phyloP scores from a whole-genome alignment of 805 yeast genomes.

The Ogataea thermomethanolica region DNA sequence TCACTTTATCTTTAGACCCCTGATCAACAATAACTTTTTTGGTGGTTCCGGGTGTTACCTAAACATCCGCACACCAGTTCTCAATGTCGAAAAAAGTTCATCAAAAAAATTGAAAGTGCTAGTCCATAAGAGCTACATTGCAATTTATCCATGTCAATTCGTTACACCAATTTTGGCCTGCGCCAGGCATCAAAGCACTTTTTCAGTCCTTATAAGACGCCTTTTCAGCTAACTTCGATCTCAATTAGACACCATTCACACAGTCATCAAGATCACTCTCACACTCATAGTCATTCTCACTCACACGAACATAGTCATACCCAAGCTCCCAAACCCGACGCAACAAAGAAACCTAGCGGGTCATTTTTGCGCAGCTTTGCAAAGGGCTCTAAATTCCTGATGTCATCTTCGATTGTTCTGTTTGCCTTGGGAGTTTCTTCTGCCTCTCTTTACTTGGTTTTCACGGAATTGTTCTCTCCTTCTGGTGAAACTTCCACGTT shows the following conservation, averaged over 20 bases:
- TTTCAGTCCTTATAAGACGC: background rate
- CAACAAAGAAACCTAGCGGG: constrained; percentile 29
- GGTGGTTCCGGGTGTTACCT: background rate
- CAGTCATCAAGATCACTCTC: constrained; percentile 4
- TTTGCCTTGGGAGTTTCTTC: constrained; percentile 70
- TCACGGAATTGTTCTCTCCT: constrained; percentile 80
- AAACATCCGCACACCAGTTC: constrained; percentile 3
- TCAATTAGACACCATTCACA: constrained; percentile 6
- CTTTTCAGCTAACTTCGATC: background rate
- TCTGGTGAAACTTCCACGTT: constrained; percentile 90
- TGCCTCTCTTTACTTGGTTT: constrained; percentile 65
- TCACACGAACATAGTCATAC: constrained; percentile 8
- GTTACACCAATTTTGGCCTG: background rate
- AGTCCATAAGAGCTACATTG: too few relatives aligned
- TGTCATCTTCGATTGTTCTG: constrained; percentile 58
- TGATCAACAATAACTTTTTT: background rate
- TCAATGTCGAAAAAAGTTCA: background rate
- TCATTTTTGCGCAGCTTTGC: constrained; percentile 43
- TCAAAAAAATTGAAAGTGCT: background rate
- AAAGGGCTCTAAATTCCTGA: constrained; percentile 57
- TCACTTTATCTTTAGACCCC: background rate
- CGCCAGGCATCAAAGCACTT: background rate
- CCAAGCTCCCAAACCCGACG: constrained; percentile 1
- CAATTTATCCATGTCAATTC: background rate
- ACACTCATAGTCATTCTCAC: constrained; percentile 6